Evolutionary conservation across 768 basidiomycete genomes (phyloP), one percentile per base, ranked within the genome.

Genomic region (Mycena albidolilacea): DNA sequence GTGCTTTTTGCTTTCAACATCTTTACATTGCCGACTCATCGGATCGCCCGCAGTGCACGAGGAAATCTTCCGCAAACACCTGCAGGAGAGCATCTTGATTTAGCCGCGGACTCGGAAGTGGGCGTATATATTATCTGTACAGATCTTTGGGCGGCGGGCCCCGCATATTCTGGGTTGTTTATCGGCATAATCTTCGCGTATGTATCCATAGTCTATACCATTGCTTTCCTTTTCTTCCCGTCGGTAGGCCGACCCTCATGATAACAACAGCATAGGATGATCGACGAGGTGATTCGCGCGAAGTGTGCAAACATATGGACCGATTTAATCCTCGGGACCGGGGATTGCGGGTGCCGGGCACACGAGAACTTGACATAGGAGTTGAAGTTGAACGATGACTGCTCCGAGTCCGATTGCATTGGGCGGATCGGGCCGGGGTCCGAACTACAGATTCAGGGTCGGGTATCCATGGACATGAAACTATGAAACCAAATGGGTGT

Each of bases 31-130:
- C 11, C 41, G 41, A 0, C 52, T 54, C 52, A 54, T 50, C 23
- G 15, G 10, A 17, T 50, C 19, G n/a, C 6, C 19, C 52, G 21
- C 67, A 82, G 86, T 87, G 12, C 84, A 85, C 23, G 87, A 87
- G 63, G 86, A 85, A 19, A 84, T 83, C 14, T 73, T 83, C 54
- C 76, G 80, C 6, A 39, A 65, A 37, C 81, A 83, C 66, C 80
- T 83, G 30, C 66, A 76, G 15, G 69, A 73, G 57, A 72, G 71
- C 37, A 73, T 71, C 65, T 62, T 66, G 58, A 71, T 65, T 43
- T 70, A 58, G 41, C 21, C 57, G 54, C 48, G 48, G 19, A 3
- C 19, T 50, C 48, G 7, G 48, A 6, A 3, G 44, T 46, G 15
- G 21, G 59, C 38, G 9, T 15, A 17, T 37, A 30, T 14, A 57